These are phyloP conservation scores for Erysiphe neolycopersici DNA, from an alignment of 2,329 filamentous ascomycete genomes.

Conservation along the genomic window DNA sequence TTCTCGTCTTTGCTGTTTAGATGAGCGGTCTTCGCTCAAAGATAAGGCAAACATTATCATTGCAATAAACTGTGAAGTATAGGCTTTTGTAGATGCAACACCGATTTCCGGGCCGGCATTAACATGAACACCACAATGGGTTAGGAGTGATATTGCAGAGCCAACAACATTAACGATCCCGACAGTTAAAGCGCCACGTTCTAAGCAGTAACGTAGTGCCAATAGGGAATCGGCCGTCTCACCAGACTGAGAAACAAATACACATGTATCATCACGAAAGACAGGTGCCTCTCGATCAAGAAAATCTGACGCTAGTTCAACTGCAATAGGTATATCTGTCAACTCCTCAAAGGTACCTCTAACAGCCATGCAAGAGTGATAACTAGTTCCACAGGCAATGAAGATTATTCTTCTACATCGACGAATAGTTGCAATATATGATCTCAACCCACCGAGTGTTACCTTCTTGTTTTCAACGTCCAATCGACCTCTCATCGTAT, in stretches of 20 bases:
- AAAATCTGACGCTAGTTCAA: slow-evolving; percentile 95
- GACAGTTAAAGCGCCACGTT: slow-evolving; percentile 88
- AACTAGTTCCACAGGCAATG: slow-evolving; percentile 94
- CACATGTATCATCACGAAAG: slow-evolving; percentile 97
- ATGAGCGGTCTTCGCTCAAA: slow-evolving; percentile 84
- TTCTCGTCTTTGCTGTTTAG: slow-evolving; percentile 71
- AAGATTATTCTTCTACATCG: slow-evolving; percentile 95
- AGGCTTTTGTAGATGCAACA: slow-evolving; percentile 97
- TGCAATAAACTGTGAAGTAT: slow-evolving; percentile 96
- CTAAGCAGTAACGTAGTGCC: slow-evolving; percentile 92
- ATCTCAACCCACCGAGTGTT: slow-evolving; percentile 80
- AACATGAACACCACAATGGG: slow-evolving; percentile 98
- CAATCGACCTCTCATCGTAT: slow-evolving; percentile 97
- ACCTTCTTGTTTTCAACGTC: slow-evolving; percentile 84
- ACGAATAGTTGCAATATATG: slow-evolving; percentile 90
- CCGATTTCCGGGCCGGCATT: slow-evolving; percentile 97
- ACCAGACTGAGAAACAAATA: slow-evolving; percentile 96
- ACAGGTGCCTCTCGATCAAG: slow-evolving; percentile 87
- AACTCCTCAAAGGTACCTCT: slow-evolving; percentile 94
- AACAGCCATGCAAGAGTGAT: slow-evolving; percentile 98
- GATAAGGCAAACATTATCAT: slow-evolving; percentile 99
- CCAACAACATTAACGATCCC: slow-evolving; percentile 97
- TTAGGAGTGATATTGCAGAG: slow-evolving; percentile 93
- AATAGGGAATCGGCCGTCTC: slow-evolving; percentile 95
- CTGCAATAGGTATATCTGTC: slow-evolving; percentile 89